These are phyloP conservation scores for Canariomyces notabilis DNA, from an alignment of 2,329 filamentous ascomycete genomes.

Conservation along the genomic window DNA sequence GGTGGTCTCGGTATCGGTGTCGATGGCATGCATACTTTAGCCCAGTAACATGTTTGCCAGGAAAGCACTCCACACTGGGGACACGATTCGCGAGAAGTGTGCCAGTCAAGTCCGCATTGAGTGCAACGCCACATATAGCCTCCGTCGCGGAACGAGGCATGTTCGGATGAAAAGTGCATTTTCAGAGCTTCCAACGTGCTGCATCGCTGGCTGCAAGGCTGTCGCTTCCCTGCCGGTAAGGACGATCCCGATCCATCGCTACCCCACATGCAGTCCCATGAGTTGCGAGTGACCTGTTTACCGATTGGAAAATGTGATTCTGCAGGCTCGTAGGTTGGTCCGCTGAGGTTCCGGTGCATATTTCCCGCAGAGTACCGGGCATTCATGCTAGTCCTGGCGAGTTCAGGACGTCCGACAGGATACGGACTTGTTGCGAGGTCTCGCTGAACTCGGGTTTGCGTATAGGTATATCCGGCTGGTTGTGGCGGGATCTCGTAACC, in stretches of 20 bases:
- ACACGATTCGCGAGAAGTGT: background rate
- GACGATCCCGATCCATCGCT: background rate
- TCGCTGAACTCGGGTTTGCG: too few relatives aligned
- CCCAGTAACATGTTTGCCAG: slow-evolving; percentile 26
- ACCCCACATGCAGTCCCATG: slow-evolving; percentile 14
- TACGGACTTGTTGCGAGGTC: too few relatives aligned
- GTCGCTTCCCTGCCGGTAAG: background rate
- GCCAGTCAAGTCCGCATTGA: slow-evolving; percentile 4
- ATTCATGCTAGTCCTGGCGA: too few relatives aligned
- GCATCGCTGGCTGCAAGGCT: slow-evolving; percentile 4
- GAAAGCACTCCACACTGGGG: background rate
- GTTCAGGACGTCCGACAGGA: too few relatives aligned
- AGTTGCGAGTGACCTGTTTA: background rate
- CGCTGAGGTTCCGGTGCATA: background rate
- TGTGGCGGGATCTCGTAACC: too few relatives aligned
- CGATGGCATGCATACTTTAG: slow-evolving; percentile 8
- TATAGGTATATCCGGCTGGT: too few relatives aligned
- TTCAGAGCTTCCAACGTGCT: background rate
- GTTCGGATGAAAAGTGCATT: slow-evolving; percentile 5
- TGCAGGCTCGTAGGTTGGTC: background rate
- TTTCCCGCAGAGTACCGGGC: too few relatives aligned
- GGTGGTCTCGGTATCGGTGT: slow-evolving; percentile 8
- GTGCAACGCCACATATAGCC: slow-evolving; percentile 10
- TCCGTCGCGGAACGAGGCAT: slow-evolving; percentile 1
- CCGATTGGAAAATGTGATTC: slow-evolving; percentile 5